Conservation (phyloP, 164 flowering plant species). For the Chimonanthus salicifolius region DNA sequence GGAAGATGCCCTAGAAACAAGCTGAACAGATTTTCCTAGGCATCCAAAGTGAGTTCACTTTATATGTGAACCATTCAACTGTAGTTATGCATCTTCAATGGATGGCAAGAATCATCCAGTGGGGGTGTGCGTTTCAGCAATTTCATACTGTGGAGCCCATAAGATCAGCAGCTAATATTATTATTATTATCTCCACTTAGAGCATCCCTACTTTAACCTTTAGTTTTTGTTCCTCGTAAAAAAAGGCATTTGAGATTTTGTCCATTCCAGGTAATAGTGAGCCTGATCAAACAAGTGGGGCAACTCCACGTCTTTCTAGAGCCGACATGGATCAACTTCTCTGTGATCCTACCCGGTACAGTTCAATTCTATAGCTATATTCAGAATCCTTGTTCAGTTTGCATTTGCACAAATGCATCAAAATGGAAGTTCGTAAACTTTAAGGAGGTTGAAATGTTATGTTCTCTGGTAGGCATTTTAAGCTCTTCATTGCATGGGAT, state of each 20-base stretch:
- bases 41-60: background rate
- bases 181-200: background rate
- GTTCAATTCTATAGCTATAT: background rate
- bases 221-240: background rate
- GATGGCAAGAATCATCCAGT: background rate
- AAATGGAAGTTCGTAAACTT: background rate
- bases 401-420: background rate
- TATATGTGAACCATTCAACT: background rate
- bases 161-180: background rate
- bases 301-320: conserved; percentile 47
- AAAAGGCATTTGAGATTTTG: background rate
- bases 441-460: background rate
- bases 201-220: background rate
- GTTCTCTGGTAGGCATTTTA: background rate
- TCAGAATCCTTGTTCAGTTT: background rate
- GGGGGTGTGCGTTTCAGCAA: background rate
- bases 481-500: background rate
- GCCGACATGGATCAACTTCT: conserved; percentile 54
- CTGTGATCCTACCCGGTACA: conserved; percentile 49
- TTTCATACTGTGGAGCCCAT: background rate
- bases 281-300: conserved; percentile 21
- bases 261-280: conserved; percentile 36
- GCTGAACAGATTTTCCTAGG: background rate
- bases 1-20: background rate
- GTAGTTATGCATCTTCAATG: background rate